Conservation (phyloP, 352 stramenopile genomes). For the Pythium dissotocum region DNA sequence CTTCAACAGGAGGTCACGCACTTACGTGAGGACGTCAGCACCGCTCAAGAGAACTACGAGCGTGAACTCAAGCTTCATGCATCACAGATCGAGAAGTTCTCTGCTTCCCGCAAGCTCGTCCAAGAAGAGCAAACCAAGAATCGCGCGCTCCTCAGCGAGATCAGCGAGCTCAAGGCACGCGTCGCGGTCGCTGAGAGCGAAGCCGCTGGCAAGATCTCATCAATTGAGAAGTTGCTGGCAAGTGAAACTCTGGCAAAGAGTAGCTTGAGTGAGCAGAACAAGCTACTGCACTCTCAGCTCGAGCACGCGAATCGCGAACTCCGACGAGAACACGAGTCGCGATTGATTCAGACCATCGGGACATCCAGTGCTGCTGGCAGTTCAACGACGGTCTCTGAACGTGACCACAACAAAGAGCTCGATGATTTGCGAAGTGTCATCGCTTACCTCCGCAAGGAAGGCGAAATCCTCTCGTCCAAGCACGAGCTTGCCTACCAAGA, state of each 20-base stretch:
- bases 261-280: conserved; percentile 64
- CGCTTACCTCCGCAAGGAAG: conserved; percentile 67
- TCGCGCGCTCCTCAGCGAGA: conserved; percentile 37
- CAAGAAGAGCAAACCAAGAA: conserved; percentile 47
- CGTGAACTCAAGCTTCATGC: conserved; percentile 82
- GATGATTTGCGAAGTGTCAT: conserved; percentile 76
- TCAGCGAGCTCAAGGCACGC: conserved; percentile 44
- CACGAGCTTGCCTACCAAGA: conserved; percentile 71
- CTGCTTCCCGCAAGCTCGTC: conserved; percentile 49
- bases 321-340: conserved; percentile 55
- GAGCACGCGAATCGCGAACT: conserved; percentile 59
- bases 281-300: conserved; percentile 71
- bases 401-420: conserved; percentile 47
- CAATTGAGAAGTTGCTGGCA: conserved; percentile 51
- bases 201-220: conserved; percentile 33
- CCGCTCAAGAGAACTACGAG: conserved; percentile 79
- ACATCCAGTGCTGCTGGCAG: background rate
- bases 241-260: conserved; percentile 54
- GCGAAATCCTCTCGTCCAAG: conserved; percentile 68
- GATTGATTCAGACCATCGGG: conserved; percentile 37
- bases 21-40: conserved; percentile 46
- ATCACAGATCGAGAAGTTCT: conserved; percentile 55
- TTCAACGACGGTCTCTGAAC: conserved; percentile 10
- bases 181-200: conserved; percentile 35
- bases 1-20: conserved; percentile 48